Base-by-base conservation (phyloP, 768 basidiomycete genomes). In the Pulveroboletus sp. region DNA sequence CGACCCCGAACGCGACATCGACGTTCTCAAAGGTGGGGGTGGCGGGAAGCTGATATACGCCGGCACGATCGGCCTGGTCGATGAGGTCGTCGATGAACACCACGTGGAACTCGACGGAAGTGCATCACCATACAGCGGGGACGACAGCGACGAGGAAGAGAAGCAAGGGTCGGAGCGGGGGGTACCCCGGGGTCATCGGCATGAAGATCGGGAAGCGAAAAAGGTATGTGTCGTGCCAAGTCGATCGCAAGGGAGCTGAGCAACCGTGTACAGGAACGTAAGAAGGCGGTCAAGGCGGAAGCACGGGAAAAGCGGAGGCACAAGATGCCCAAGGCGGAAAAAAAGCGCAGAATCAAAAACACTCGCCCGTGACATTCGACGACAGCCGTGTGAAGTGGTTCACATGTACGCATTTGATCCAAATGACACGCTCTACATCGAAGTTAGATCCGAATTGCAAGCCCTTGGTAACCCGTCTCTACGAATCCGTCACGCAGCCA, bases 241-340 rank as follows among this genome's bases (percentile, higher is more conserved):
- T 24, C 48, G 30, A 38, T 43, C 48, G 20, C 55, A 29, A 30
- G 40, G 36, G 27, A 29, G 47, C 49, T 41, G 32, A 53, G 46
- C 44, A 50, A 30, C 48, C 51, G 47, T 47, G 45, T 49, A 16
- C 57, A 95, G 93, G 93, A 94, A 68, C 82, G 94, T 20, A 97
- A 98, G 71, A 90, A 90, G 64, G 83, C 84, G 5, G 81, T 78
- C 23, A 97, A 97, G 66, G 85, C 83, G 47, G 89, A 90, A 67
- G 84, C 88, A 32, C 78, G 85, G 61, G 93, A 96, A 72, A 88
- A 80, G 67, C 78, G 95, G 53, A 91, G 93, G 68, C 76, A 80
- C 58, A 98, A 98, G 73, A 92, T 97, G 77, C 89, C 94, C 39
- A 98, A 98, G 65, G 83, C 86, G 35, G 92, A 95, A 70, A 98